Conservation (phyloP, 1,139 yeast genomes). For the Debaryomycetaceae sp. region DNA sequence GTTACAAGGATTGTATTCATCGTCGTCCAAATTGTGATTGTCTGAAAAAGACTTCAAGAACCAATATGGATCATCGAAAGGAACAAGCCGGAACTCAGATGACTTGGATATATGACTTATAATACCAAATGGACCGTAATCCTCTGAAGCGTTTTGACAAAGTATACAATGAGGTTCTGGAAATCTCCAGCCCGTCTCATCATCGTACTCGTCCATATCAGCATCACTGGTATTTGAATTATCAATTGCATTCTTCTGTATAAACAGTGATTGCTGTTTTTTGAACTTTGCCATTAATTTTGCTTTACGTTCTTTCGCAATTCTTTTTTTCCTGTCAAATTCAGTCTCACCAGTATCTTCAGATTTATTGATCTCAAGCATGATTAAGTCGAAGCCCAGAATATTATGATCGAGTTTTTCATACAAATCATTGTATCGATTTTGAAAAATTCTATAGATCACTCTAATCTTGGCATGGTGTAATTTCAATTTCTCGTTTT, state of each 20-base stretch:
- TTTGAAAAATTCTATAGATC: constrained; percentile 41
- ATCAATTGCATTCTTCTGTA: constrained; percentile 43
- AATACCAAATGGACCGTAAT: constrained; percentile 73
- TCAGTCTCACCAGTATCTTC: constrained; percentile 34
- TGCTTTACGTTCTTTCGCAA: constrained; percentile 70
- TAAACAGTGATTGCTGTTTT: constrained; percentile 71
- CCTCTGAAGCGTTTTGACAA: constrained; percentile 78
- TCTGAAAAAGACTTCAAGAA: constrained; percentile 62
- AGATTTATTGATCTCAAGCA: constrained; percentile 14
- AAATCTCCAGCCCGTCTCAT: constrained; percentile 54
- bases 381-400: constrained; percentile 16
- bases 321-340: constrained; percentile 56
- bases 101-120: constrained; percentile 58
- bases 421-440: constrained; percentile 21
- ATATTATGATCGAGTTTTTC: constrained; percentile 18
- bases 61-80: constrained; percentile 65
- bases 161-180: constrained; percentile 83
- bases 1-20: constrained; percentile 11
- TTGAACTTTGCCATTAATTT: constrained; percentile 75
- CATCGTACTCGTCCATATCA: constrained; percentile 33
- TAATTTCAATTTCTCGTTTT: constrained; percentile 32
- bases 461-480: constrained; percentile 54
- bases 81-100: constrained; percentile 60
- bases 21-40: constrained; percentile 46
- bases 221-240: constrained; percentile 27